Evolutionary conservation across 192 early-diverging fungal genomes (phyloP).

Genomic region (Rhizophagus sp.): DNA sequence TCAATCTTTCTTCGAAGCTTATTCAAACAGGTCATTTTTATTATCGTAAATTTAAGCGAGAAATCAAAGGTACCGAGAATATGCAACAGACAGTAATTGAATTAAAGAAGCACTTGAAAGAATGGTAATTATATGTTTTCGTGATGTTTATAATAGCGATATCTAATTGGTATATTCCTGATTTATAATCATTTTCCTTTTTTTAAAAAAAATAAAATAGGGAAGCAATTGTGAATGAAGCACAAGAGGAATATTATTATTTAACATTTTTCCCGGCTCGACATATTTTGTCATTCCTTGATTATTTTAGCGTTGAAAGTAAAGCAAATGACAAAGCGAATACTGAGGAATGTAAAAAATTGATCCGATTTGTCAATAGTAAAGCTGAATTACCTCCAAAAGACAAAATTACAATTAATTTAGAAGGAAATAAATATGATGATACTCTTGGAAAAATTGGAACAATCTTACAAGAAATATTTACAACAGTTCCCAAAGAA

Average conservation of each 20-base stretch:
- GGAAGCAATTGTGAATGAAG: conserved; percentile 17
- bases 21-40: conserved; percentile 33
- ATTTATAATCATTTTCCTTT: not conserved
- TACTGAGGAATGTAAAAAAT: not conserved
- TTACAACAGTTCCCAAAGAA: conserved; percentile 1
- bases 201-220: not conserved
- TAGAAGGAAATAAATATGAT: not conserved
- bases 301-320: conserved; percentile 19
- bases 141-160: not conserved
- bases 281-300: conserved; percentile 29
- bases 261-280: conserved; percentile 30
- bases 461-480: not conserved
- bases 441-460: conserved; percentile 1
- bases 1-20: conserved; percentile 14
- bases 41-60: conserved; percentile 23
- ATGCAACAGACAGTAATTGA: conserved; percentile 3
- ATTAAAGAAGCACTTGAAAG: conserved; percentile 19
- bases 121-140: conserved; percentile 8
- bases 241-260: conserved; percentile 32
- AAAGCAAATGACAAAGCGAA: not conserved
- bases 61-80: not conserved
- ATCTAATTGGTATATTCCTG: not conserved
- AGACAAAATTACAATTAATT: not conserved
- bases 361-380: conserved; percentile 21
- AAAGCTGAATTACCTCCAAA: conserved; percentile 11